Evolutionary conservation across 345 rosid genomes (phyloP).

Genomic region (Anastatica hierochuntica): DNA sequence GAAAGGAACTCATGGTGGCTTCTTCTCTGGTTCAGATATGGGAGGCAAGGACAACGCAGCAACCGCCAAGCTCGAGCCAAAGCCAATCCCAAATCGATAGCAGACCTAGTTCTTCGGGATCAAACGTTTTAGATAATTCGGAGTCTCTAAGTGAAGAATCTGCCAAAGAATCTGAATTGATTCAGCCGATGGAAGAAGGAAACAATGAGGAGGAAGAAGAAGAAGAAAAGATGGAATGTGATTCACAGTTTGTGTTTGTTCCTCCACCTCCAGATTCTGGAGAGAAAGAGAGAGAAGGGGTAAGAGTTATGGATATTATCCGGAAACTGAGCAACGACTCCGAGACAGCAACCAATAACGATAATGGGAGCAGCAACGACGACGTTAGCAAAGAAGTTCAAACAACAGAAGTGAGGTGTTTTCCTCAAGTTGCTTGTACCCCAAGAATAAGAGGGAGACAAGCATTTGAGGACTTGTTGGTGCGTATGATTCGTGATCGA

Average conservation of each 20-base stretch:
- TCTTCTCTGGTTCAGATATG: slow-evolving; percentile 89
- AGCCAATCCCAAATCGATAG: slow-evolving; percentile 13
- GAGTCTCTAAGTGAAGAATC: slow-evolving; percentile 15
- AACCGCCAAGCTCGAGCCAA: slow-evolving; percentile 27
- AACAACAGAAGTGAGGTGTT: slow-evolving; percentile 21
- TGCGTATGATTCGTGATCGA: slow-evolving; percentile 48
- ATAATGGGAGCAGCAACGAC: slow-evolving; percentile 8
- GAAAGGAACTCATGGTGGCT: slow-evolving; percentile 33
- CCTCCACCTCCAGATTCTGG: slow-evolving; percentile 22
- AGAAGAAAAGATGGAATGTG: slow-evolving; percentile 28
- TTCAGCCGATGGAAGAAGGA: slow-evolving; percentile 13
- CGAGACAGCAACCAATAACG: slow-evolving; percentile 11
- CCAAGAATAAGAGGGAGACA: slow-evolving; percentile 73
- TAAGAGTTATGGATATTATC: slow-evolving; percentile 62
- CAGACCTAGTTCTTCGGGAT: slow-evolving; percentile 19
- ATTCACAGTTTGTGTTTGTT: no score
- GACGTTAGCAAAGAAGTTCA: slow-evolving; percentile 25
- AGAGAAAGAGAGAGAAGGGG: slow-evolving; percentile 45
- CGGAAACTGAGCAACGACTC: slow-evolving; percentile 34
- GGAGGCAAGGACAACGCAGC: slow-evolving; percentile 64
- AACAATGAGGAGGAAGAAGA: slow-evolving; percentile 14
- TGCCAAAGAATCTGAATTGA: slow-evolving; percentile 5
- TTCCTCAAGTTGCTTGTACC: slow-evolving; percentile 27
- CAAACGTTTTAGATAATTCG: no score
- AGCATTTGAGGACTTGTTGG: slow-evolving; percentile 62